Percentiles rank a stretch among this genome's conserved stretches.
Conservation (phyloP, 768 basidiomycete genomes). For the Trametes cingulata region DNA sequence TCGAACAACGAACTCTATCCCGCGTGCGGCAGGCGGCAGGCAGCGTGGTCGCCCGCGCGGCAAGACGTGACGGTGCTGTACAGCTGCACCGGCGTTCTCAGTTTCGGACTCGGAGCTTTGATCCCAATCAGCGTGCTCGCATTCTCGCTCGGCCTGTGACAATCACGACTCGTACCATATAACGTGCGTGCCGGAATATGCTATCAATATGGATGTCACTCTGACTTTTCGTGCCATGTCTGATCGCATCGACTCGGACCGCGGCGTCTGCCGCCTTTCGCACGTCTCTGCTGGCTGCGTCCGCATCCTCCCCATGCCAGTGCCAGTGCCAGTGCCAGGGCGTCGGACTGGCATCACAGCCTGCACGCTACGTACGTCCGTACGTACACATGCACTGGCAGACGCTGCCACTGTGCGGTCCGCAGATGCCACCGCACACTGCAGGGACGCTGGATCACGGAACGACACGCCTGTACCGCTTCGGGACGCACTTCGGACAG, state of each 20-base stretch:
- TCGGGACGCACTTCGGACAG: too few species aligned
- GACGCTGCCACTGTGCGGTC: too few species aligned
- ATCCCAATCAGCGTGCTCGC: slow-evolving; percentile 13
- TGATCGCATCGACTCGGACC: slow-evolving; percentile 15
- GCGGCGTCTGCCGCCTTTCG: neutral
- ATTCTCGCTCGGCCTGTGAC: slow-evolving; percentile 10
- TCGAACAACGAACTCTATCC: slow-evolving; percentile 16
- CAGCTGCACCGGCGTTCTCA: slow-evolving; percentile 7
- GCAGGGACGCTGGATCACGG: slow-evolving; percentile 7
- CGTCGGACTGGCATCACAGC: too few species aligned
- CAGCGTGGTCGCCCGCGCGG: too few species aligned
- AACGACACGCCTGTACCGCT: slow-evolving; percentile 18
- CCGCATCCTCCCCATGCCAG: neutral
- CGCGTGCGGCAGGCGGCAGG: neutral
- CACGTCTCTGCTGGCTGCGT: neutral
- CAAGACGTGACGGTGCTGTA: neutral
- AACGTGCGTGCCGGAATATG: too few species aligned
- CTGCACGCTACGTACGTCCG: too few species aligned
- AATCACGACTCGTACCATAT: too few species aligned
- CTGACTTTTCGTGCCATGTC: neutral
- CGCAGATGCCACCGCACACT: too few species aligned
- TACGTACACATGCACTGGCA: neutral
- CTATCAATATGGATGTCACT: too few species aligned
- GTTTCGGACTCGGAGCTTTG: neutral
- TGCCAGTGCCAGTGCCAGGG: too few species aligned